Evolutionary conservation across 129 eudicot species (phyloP), one percentile per base, ranked within the genome.

Genomic region (Centella asiatica): DNA sequence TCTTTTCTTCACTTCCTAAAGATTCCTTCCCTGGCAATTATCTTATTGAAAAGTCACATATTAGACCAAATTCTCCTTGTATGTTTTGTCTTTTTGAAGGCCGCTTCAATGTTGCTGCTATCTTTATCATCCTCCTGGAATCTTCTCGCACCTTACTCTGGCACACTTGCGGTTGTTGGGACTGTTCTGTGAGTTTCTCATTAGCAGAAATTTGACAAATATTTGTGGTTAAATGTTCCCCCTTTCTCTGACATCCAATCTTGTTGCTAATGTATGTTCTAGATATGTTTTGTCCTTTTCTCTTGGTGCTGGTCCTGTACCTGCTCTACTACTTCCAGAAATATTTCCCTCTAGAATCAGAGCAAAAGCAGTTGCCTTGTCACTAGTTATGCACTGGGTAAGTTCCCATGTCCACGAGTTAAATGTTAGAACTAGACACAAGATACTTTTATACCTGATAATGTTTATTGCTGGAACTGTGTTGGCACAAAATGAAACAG

Each of bases 291-390:
- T 92, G 36, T 87, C 96, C 31, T 92, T 92, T 32, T 87, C 98
- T 49, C 96, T 92, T 70, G 98, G 98, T 64, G 96, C 96, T 57
- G 98, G 98, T 64, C 98, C 98, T 11, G 98, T 92, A 62, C 98
- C 98, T 52, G 96, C 94, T 65, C 95, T 92, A 66, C 80, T 92
- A 73, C 96, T 92, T 58, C 98, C 96, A 0, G 96, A 92, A 70
- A 87, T 92, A 33, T 92, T 92, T 53, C 81, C 98, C 23, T 92
- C 96, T 55, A 78, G 98, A 80, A 92, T 92, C 54, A 84, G 98
- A 76, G 98, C 98, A 44, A 92, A 92, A 71, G 96, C 98, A 37
- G 95, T 92, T 31, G 94, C 98, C 25, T 76, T 92, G 66, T 87
- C 98, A n/a, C 70, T 87, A 63, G 94, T 95, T 69, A 80, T 78